Base-by-base conservation (phyloP, 768 basidiomycete genomes). In the Termitomyces sp. region DNA sequence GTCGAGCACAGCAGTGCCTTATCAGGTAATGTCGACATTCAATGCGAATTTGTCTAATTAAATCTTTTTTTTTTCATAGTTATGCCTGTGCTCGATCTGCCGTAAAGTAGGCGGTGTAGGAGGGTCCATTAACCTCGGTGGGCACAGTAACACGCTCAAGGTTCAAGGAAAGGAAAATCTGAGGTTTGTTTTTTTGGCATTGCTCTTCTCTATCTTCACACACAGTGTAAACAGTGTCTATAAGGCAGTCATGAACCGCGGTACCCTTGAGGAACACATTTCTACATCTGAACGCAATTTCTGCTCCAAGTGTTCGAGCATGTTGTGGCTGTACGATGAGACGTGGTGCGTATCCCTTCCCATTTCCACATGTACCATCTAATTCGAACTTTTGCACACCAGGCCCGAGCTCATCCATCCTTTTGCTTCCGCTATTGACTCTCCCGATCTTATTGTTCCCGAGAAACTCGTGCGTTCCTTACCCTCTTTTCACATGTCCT, bases 41-140 rank as follows among this genome's bases (percentile, higher is more conserved):
- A 24, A 4, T 8, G 9, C 18, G 4, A 42, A 3, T 27, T 27
- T n/a, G 39, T 31, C 24, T 18, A 34, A 55, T 13, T 5, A 12
- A 30, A 7, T 31, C 13, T 15, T 45, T 41, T n/a, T 41, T n/a
- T 11, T 15, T 4, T 4, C 9, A 49, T 59, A 86, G 82, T 67
- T 88, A 34, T 88, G 87, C 63, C 54, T 82, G 6, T 88, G 87
- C 66, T 87, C 85, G 36, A 87, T 88, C 61, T 88, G 87, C 65
- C 81, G 87, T 58, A 88, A 88, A 68, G 84, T 86, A 11, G 86
- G 86, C 41, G 87, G 87, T 15, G 72, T 72, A 0, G 84, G 86
- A 13, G 86, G 87, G 0, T 82, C 85, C 2, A 78, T 88, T 67
- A 88, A 88, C 61, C 79, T 88, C n/a, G 82, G 84, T 24, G 87